Evolutionary conservation across 371 early-diverging fungal species (phyloP).

Genomic region (Mortierella sp.): DNA sequence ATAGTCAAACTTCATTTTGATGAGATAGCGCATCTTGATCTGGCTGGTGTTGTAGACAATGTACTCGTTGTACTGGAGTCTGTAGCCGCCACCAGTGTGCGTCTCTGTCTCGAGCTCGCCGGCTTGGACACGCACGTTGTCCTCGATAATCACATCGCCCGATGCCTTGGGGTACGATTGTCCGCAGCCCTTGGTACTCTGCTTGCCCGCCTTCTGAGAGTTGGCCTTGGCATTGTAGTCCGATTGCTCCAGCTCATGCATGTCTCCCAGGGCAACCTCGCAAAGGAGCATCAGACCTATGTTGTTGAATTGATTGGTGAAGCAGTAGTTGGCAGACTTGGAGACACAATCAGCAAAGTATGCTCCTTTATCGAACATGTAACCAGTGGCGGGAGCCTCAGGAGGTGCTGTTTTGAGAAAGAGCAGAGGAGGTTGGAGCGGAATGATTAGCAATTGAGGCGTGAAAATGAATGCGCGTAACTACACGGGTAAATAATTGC

Average conservation of each 20-base stretch:
- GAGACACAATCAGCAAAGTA: constrained; percentile 81
- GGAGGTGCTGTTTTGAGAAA: constrained; percentile 63
- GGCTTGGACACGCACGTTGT: constrained; percentile 35
- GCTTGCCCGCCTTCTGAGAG: constrained; percentile 56
- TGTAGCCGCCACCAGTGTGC: background rate
- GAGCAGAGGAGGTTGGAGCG: too few relatives aligned
- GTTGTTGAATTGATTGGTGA: constrained; percentile 44
- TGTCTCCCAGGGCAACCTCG: constrained; percentile 74
- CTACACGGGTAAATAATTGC: background rate
- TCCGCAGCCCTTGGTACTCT: constrained; percentile 72
- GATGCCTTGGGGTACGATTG: constrained; percentile 63
- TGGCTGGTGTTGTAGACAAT: constrained; percentile 73
- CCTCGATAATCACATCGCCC: constrained; percentile 39
- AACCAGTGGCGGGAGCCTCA: constrained; percentile 74
- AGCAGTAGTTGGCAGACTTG: constrained; percentile 78
- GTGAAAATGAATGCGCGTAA: background rate
- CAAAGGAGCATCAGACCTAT: constrained; percentile 73
- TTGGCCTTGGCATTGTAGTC: constrained; percentile 68
- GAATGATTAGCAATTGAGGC: constrained; percentile 21
- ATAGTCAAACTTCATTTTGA: constrained; percentile 65
- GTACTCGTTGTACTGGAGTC: constrained; percentile 62
- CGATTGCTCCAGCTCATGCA: constrained; percentile 58
- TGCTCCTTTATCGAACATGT: constrained; percentile 82
- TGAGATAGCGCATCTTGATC: constrained; percentile 69
- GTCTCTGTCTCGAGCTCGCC: constrained; percentile 34